Percentiles rank a stretch among this genome's conserved stretches.
Conservation (phyloP, 306 rosid genomes). For the Vigna angularis region DNA sequence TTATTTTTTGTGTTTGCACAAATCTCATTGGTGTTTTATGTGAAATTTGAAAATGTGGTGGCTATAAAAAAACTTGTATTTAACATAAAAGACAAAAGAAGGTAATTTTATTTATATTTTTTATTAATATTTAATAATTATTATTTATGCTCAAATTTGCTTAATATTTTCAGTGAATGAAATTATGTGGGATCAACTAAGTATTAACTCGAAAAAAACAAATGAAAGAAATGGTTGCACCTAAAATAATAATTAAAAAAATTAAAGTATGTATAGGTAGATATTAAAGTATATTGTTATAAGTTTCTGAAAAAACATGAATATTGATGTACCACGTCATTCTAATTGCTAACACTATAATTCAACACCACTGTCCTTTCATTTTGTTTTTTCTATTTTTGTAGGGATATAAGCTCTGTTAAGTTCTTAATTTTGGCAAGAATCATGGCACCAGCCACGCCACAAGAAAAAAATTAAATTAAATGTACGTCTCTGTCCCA, state of each 20-base stretch:
- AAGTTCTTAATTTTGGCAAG: neutral
- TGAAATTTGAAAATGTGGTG: too few species aligned
- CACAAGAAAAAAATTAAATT: too few species aligned
- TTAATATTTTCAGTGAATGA: too few species aligned
- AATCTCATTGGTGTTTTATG: too few species aligned
- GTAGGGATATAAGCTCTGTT: neutral
- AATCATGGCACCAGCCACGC: slow-evolving; percentile 3
- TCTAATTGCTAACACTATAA: neutral
- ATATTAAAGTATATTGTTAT: neutral
- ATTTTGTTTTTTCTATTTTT: neutral
- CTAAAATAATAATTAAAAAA: neutral
- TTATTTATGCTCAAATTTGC: too few species aligned
- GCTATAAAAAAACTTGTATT: too few species aligned
- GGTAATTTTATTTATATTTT: too few species aligned
- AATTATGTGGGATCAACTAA: neutral
- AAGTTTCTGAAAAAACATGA: neutral
- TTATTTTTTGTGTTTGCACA: too few species aligned
- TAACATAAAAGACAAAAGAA: too few species aligned
- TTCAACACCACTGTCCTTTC: neutral
- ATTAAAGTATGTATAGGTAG: neutral
- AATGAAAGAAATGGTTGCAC: neutral
- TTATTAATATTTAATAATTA: too few species aligned
- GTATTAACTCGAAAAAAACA: neutral
- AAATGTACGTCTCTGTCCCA: too few species aligned
- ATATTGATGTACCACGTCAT: slow-evolving; percentile 4